Evolutionary conservation across 129 eudicot genomes (phyloP).

Genomic region (Ambrosia artemisiifolia): DNA sequence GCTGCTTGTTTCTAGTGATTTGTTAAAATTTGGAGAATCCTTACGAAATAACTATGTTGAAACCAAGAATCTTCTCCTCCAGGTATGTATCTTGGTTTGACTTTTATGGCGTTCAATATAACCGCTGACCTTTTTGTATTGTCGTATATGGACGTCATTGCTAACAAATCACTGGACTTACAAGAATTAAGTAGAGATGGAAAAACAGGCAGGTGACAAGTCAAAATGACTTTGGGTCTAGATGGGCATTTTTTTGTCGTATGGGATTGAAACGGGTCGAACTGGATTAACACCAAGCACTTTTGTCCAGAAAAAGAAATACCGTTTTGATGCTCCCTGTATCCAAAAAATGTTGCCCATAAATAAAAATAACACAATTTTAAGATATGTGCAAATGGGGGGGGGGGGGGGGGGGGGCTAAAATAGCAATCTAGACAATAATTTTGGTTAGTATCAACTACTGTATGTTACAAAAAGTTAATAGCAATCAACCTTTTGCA

Average conservation of each 20-base stretch:
- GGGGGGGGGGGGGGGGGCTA: no score
- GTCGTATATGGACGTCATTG: neutral
- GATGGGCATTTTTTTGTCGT: neutral
- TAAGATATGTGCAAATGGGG: neutral
- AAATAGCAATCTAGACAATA: no score
- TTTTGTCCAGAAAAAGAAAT: no score
- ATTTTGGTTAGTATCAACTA: no score
- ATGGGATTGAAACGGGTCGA: neutral
- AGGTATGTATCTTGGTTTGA: slow-evolving; percentile 43
- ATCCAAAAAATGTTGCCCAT: neutral
- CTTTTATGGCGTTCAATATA: neutral
- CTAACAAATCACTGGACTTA: neutral
- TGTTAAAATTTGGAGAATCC: slow-evolving; percentile 71
- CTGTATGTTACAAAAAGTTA: no score
- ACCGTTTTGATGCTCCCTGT: no score
- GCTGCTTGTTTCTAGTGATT: slow-evolving; percentile 75
- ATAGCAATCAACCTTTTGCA: neutral
- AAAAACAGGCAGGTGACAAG: neutral
- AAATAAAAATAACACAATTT: neutral
- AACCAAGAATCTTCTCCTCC: slow-evolving; percentile 66
- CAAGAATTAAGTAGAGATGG: neutral
- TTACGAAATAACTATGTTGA: slow-evolving; percentile 67
- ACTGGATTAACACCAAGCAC: neutral
- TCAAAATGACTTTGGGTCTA: neutral
- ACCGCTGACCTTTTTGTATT: neutral